Evolutionary conservation across 495 filamentous ascomycete genomes (phyloP).

Genomic region (Neurospora discreta): DNA sequence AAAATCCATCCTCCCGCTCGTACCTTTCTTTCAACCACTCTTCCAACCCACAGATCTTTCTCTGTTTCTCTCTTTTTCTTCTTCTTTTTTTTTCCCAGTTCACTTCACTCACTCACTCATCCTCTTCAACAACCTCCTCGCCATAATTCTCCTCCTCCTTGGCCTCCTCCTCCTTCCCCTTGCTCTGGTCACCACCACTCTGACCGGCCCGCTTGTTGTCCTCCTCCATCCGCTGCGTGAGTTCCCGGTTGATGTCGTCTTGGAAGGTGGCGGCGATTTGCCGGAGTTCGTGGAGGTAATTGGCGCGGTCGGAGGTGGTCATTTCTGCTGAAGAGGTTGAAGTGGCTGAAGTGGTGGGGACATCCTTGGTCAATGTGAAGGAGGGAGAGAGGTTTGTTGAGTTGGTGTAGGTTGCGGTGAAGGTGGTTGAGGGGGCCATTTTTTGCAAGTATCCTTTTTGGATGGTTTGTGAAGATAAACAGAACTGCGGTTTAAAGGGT

Average conservation of each 20-base stretch:
- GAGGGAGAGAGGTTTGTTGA: conserved; percentile 36
- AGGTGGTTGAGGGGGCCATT: conserved; percentile 9
- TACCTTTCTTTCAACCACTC: no score
- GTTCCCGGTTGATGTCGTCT: conserved; percentile 63
- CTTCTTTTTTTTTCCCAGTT: no score
- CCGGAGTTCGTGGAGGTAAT: conserved; percentile 60
- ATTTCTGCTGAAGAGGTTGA: not conserved
- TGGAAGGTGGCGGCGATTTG: conserved; percentile 50
- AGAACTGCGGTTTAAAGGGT: no score
- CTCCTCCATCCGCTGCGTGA: conserved; percentile 82
- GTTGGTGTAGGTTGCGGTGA: conserved; percentile 48
- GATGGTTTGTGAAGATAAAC: no score
- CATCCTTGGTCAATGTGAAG: conserved; percentile 28
- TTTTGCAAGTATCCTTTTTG: not conserved
- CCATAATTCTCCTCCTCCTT: conserved; percentile 82
- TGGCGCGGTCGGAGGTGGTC: conserved; percentile 32
- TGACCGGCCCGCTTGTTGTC: conserved; percentile 48
- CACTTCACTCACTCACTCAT: conserved; percentile 1
- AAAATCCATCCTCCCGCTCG: no score
- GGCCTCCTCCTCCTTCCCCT: conserved; percentile 51
- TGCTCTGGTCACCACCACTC: not conserved
- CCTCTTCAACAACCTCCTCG: conserved; percentile 57
- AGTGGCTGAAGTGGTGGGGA: conserved; percentile 19
- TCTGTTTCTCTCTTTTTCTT: no score
- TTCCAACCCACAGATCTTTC: no score